Conservation (phyloP, 495 filamentous ascomycete species). For the Aspergillus sclerotiicarbonarius region DNA sequence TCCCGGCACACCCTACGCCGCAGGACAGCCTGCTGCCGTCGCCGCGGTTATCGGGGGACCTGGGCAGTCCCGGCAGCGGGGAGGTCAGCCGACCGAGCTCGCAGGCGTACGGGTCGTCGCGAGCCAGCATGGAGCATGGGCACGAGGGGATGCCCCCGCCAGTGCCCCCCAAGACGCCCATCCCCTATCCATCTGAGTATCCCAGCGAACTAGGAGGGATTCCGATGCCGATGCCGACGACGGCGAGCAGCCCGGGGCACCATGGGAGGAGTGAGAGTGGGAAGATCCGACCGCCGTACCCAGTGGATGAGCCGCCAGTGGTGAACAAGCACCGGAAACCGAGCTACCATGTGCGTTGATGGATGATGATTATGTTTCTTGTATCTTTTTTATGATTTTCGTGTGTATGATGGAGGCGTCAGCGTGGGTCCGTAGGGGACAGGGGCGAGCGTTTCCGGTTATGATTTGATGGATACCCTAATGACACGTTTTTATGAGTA, state of each 20-base stretch:
- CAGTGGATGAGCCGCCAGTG: slow-evolving; percentile 73
- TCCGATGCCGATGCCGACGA: slow-evolving; percentile 33
- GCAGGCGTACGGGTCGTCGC: slow-evolving; percentile 41
- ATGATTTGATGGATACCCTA: not conserved
- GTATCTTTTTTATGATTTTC: not conserved
- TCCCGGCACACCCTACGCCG: slow-evolving; percentile 34
- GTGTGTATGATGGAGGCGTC: not conserved
- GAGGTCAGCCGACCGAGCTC: slow-evolving; percentile 30
- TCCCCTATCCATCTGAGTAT: slow-evolving; percentile 49
- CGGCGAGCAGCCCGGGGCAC: slow-evolving; percentile 9
- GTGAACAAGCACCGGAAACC: slow-evolving; percentile 88
- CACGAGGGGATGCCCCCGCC: slow-evolving; percentile 64
- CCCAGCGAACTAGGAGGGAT: slow-evolving; percentile 31
- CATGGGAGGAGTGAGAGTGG: slow-evolving; percentile 25
- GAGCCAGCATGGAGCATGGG: slow-evolving; percentile 44
- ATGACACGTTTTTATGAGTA: not conserved
- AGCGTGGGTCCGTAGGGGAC: not conserved
- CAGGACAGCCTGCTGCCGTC: slow-evolving; percentile 28
- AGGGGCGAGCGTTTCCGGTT: not conserved
- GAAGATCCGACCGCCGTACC: slow-evolving; percentile 65
- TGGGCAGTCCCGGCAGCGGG: slow-evolving; percentile 25
- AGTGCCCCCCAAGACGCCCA: slow-evolving; percentile 80
- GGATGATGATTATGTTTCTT: slow-evolving; percentile 27
- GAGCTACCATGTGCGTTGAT: slow-evolving; percentile 56
- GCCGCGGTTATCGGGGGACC: slow-evolving; percentile 40